Percentiles rank a stretch among this genome's conserved stretches.
phyloP scores from a whole-genome alignment of 2,329 filamentous ascomycete genomes.

The Byssochlamys sp. region DNA sequence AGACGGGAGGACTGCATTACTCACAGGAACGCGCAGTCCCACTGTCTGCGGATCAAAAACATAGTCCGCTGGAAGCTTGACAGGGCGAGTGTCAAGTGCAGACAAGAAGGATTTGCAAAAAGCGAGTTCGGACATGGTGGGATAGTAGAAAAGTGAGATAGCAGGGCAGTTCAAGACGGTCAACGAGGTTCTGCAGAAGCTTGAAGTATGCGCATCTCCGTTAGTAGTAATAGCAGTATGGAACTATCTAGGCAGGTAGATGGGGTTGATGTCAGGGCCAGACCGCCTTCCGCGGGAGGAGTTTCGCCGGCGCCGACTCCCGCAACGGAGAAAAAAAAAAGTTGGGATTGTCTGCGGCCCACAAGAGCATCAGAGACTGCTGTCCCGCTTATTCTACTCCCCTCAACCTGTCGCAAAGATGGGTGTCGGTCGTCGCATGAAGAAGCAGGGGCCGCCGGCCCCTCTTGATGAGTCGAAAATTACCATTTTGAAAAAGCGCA shows the following conservation, averaged over 20 bases:
- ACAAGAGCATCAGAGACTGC: background rate
- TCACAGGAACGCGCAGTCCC: slow-evolving; percentile 65
- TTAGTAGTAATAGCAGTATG: background rate
- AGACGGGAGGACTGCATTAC: slow-evolving; percentile 17
- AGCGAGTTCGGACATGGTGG: slow-evolving; percentile 64
- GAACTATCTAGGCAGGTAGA: background rate
- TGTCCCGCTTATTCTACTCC: background rate
- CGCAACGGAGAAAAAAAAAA: background rate
- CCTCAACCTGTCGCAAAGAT: slow-evolving; percentile 43
- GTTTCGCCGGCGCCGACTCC: background rate
- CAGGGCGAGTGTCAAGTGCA: slow-evolving; percentile 65
- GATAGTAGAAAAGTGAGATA: background rate
- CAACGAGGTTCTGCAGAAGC: background rate
- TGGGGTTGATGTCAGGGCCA: background rate
- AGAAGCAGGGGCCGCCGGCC: slow-evolving; percentile 83
- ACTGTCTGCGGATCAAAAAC: slow-evolving; percentile 75
- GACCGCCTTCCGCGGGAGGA: background rate
- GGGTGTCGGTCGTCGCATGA: slow-evolving; percentile 85
- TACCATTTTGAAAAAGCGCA: slow-evolving; percentile 63
- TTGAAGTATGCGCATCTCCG: background rate
- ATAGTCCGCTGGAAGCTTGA: slow-evolving; percentile 80
- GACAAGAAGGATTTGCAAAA: slow-evolving; percentile 80
- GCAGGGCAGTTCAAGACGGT: background rate
- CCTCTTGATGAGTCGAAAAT: slow-evolving; percentile 64
- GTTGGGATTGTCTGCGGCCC: background rate